A percentile compares a stretch with the other conserved stretches of the same genome.
These are phyloP conservation scores for Phoma sp. DNA, from an alignment of 2,329 filamentous ascomycete genomes.

Conservation along the genomic window DNA sequence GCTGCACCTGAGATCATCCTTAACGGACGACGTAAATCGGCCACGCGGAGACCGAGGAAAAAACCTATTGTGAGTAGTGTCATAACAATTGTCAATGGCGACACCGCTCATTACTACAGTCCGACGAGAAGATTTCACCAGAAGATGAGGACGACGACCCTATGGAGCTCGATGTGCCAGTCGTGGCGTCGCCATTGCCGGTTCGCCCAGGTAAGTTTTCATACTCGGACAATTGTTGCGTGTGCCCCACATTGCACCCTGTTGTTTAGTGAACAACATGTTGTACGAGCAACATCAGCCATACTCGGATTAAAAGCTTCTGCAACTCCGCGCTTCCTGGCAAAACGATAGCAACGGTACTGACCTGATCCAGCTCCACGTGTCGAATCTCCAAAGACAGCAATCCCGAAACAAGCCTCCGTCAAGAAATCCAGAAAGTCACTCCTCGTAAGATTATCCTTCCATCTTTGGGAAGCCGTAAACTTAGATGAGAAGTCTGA, in stretches of 20 bases:
- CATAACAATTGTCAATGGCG: constrained; percentile 4
- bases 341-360: not conserved
- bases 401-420: constrained; percentile 29
- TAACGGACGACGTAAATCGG: constrained; percentile 36
- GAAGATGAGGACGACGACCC: constrained; percentile 38
- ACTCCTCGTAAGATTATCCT: constrained; percentile 23
- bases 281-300: not conserved
- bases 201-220: constrained; percentile 36
- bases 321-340: not conserved
- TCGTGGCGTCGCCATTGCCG: constrained; percentile 29
- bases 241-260: not conserved
- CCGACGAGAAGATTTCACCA: constrained; percentile 37
- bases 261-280: not conserved
- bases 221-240: not conserved
- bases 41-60: constrained; percentile 34
- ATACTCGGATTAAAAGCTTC: not conserved
- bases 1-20: constrained; percentile 17
- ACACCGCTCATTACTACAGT: constrained; percentile 22
- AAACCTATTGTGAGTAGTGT: constrained; percentile 36
- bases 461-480: constrained; percentile 8
- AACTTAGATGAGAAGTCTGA: constrained; percentile 26
- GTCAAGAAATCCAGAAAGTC: constrained; percentile 33
- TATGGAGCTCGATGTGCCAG: constrained; percentile 25
- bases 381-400: constrained; percentile 28
- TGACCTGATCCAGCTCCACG: constrained; percentile 18